phyloP scores from a whole-genome alignment of 2,329 filamentous ascomycete genomes.

The Tolypocladium ophioglossoides region DNA sequence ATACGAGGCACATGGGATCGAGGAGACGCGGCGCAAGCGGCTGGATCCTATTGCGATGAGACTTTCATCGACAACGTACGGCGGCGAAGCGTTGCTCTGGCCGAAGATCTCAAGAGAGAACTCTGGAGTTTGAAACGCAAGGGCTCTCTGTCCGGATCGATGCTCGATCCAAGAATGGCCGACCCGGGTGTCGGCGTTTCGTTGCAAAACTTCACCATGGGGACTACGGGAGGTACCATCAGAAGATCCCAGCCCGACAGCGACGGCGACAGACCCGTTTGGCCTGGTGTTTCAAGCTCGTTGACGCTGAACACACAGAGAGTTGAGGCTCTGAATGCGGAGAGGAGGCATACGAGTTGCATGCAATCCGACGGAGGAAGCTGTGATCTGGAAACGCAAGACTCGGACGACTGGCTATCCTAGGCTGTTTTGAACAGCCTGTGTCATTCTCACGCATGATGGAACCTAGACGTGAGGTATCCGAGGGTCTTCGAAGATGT shows the following conservation, averaged over 20 bases:
- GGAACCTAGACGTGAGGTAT: neutral
- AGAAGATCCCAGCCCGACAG: neutral
- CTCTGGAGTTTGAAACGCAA: slow-evolving; percentile 11
- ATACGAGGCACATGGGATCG: neutral
- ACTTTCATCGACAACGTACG: slow-evolving; percentile 14
- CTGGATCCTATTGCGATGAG: slow-evolving; percentile 8
- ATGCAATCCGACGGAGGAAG: slow-evolving; percentile 1
- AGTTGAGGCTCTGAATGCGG: slow-evolving; percentile 8
- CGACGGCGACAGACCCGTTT: neutral
- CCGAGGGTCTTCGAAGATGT: slow-evolving; percentile 8
- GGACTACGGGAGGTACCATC: neutral
- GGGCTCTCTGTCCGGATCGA: slow-evolving; percentile 4
- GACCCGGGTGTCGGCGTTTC: neutral
- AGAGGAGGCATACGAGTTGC: slow-evolving; percentile 7
- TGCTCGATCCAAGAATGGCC: neutral
- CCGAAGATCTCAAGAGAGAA: slow-evolving; percentile 13
- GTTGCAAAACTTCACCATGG: slow-evolving; percentile 2
- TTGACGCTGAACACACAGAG: slow-evolving; percentile 11
- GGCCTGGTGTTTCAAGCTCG: slow-evolving; percentile 8
- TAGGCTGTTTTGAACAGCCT: neutral
- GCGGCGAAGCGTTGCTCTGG: slow-evolving; percentile 14
- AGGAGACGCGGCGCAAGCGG: neutral
- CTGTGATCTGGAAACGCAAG: slow-evolving; percentile 9
- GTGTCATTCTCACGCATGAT: slow-evolving; percentile 3
- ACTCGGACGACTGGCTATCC: slow-evolving; percentile 3